Evolutionary conservation across 306 rosid species (phyloP).

Genomic region (Ochetophila trinervis): DNA sequence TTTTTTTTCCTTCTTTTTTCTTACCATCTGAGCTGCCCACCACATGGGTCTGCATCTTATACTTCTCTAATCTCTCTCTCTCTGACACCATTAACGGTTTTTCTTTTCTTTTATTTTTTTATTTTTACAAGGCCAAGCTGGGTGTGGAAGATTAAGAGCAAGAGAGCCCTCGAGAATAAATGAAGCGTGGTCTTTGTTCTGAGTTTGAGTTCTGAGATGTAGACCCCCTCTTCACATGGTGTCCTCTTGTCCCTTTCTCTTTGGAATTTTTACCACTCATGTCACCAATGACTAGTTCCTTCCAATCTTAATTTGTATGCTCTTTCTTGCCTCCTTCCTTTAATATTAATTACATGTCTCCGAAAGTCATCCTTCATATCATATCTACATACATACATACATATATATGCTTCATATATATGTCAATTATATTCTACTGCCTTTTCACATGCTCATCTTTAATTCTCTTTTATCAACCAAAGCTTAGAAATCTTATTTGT

Average conservation of each 20-base stretch:
- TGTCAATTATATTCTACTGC: no score
- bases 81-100: slow-evolving; percentile 52
- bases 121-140: slow-evolving; percentile 17
- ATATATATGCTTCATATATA: no score
- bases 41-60: slow-evolving; percentile 67
- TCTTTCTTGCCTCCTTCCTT: no score
- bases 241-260: slow-evolving; percentile 55
- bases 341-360: no score
- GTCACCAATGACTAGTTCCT: slow-evolving; percentile 7
- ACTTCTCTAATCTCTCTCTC: slow-evolving; percentile 18
- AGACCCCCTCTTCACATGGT: slow-evolving; percentile 57
- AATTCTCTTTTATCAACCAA: no score
- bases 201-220: slow-evolving; percentile 32
- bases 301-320: background rate
- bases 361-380: no score
- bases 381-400: no score
- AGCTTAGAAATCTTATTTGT: no score
- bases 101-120: slow-evolving; percentile 6
- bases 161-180: slow-evolving; percentile 28
- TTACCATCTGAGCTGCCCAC: slow-evolving; percentile 58
- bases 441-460: no score
- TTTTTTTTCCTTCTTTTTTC: slow-evolving; percentile 28
- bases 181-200: slow-evolving; percentile 38
- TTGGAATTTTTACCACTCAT: slow-evolving; percentile 40
- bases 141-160: slow-evolving; percentile 12